A percentile compares a stretch with the other conserved stretches of the same genome.
Evolutionary conservation across 2,329 filamentous ascomycete species (phyloP).

Genomic region (Colletotrichum plurivorum): DNA sequence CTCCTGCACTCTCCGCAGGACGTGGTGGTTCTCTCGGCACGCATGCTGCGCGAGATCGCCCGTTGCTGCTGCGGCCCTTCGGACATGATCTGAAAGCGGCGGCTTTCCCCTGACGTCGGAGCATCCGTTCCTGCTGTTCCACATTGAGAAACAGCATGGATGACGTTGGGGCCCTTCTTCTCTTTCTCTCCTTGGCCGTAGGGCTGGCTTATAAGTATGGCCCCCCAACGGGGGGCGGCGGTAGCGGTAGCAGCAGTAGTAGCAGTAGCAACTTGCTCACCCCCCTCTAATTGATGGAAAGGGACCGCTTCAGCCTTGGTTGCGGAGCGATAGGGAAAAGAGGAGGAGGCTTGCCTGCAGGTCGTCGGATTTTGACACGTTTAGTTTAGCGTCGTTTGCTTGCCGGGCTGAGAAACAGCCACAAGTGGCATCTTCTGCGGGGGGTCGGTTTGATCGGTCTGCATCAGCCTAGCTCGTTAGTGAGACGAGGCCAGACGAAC

Average conservation of each 20-base stretch:
- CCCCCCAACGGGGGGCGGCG: too few relatives aligned
- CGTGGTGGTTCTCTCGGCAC: slow-evolving; percentile 54
- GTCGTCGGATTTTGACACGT: slow-evolving; percentile 34
- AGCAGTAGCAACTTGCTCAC: too few relatives aligned
- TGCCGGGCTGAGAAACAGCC: slow-evolving; percentile 29
- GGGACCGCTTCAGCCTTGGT: background rate
- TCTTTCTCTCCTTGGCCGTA: slow-evolving; percentile 6
- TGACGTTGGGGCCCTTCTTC: slow-evolving; percentile 6
- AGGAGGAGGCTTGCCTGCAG: slow-evolving; percentile 32
- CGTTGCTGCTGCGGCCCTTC: slow-evolving; percentile 53
- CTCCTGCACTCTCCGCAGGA: slow-evolving; percentile 67
- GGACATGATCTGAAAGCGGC: slow-evolving; percentile 48
- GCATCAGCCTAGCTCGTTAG: slow-evolving; percentile 35
- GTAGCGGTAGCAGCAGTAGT: too few relatives aligned
- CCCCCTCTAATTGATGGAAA: background rate
- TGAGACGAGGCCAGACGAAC: background rate
- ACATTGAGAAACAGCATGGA: slow-evolving; percentile 12
- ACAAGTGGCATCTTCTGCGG: slow-evolving; percentile 33
- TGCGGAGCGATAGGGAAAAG: background rate
- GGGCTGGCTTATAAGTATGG: slow-evolving; percentile 35
- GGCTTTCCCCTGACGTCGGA: slow-evolving; percentile 5
- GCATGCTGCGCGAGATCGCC: slow-evolving; percentile 38
- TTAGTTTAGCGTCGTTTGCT: slow-evolving; percentile 28
- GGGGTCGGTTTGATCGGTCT: slow-evolving; percentile 25
- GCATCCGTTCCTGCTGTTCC: slow-evolving; percentile 28